Percentiles rank a stretch among this genome's conserved stretches.
Conservation (phyloP, 129 eudicot genomes). For the Flaveria sonorensis region DNA sequence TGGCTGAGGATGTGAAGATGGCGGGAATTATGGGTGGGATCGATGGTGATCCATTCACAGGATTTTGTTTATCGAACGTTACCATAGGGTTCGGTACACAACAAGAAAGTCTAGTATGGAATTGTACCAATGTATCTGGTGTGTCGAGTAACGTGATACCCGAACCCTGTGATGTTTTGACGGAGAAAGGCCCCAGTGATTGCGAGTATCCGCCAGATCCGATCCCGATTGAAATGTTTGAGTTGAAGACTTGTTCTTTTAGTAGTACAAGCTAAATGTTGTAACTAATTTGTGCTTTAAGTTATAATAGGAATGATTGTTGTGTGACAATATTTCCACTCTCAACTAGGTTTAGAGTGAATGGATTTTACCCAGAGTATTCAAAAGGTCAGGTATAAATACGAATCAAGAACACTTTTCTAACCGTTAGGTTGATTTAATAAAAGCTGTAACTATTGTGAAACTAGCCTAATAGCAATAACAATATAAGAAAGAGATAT, state of each 20-base stretch:
- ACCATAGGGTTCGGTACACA: conserved; percentile 38
- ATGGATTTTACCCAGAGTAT: too few relatives aligned
- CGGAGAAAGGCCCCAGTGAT: conserved; percentile 30
- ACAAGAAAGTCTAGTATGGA: conserved; percentile 57
- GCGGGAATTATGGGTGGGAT: conserved; percentile 63
- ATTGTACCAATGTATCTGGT: conserved; percentile 63
- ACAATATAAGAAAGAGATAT: too few relatives aligned
- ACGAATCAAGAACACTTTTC: too few relatives aligned
- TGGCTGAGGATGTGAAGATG: conserved; percentile 54
- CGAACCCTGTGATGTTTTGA: conserved; percentile 47
- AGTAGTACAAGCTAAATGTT: conserved; percentile 9
- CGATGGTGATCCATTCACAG: conserved; percentile 50
- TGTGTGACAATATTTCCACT: too few relatives aligned
- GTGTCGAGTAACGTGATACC: conserved; percentile 57
- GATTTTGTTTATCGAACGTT: conserved; percentile 65
- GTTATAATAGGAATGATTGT: background rate
- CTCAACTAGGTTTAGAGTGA: too few relatives aligned
- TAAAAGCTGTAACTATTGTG: too few relatives aligned
- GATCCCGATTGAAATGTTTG: conserved; percentile 55
- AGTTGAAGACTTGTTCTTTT: conserved; percentile 46
- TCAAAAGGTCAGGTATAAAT: too few relatives aligned
- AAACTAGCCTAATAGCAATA: too few relatives aligned
- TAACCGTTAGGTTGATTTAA: too few relatives aligned
- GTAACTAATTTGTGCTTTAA: background rate
- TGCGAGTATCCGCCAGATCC: conserved; percentile 58